Percentiles rank a stretch among this genome's conserved stretches.
These are phyloP conservation scores for Sporisorium graminicola DNA, from an alignment of 1,284 basidiomycete species.

Conservation along the genomic window DNA sequence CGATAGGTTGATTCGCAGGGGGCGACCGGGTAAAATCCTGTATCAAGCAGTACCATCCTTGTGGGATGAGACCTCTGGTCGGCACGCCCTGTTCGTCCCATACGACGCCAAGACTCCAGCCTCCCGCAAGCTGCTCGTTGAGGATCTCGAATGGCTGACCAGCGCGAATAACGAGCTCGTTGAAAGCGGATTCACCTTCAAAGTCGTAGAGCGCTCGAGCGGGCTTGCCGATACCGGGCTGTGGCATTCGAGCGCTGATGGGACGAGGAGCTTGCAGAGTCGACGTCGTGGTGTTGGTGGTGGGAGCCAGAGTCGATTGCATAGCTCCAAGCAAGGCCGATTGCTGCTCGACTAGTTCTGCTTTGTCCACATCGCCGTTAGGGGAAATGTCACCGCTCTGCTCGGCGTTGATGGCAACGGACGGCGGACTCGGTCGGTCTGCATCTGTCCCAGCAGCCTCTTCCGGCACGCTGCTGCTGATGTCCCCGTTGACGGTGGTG, in stretches of 20 bases:
- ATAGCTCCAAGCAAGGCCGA: neutral
- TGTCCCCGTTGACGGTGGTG: neutral
- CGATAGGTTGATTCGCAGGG: neutral
- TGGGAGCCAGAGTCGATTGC: neutral
- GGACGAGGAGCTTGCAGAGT: constrained; percentile 15
- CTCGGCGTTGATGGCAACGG: constrained; percentile 21
- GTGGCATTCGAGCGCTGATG: constrained; percentile 15
- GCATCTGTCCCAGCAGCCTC: neutral
- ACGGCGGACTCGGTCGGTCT: constrained; percentile 9
- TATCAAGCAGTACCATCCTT: constrained; percentile 58
- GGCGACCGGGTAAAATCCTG: constrained; percentile 56
- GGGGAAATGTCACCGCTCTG: neutral
- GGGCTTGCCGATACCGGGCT: constrained; percentile 41
- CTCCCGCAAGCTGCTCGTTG: constrained; percentile 55
- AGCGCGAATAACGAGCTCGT: constrained; percentile 55
- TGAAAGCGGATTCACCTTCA: constrained; percentile 56
- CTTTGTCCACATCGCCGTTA: neutral
- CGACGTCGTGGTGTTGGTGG: neutral
- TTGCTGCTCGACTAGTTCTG: neutral
- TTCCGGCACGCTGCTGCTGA: neutral
- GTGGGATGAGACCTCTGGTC: constrained; percentile 52
- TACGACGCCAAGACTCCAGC: constrained; percentile 59
- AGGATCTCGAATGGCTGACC: constrained; percentile 59
- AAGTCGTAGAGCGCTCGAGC: constrained; percentile 62
- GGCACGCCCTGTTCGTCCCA: constrained; percentile 42